Base-by-base conservation (phyloP, 345 rosid genomes). In the Barbarea vulgaris region DNA sequence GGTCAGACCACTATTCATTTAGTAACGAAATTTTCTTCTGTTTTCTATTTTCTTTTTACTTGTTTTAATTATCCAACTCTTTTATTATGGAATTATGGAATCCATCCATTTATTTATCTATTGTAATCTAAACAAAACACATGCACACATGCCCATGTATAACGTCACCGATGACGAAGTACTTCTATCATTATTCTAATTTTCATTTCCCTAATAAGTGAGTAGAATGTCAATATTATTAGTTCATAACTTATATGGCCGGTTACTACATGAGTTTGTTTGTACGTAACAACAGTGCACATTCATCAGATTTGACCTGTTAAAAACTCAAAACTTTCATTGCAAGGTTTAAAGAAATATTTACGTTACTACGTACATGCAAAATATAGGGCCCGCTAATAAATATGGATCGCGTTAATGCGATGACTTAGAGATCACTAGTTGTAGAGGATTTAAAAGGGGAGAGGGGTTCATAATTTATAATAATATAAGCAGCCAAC, bases 101-200 rank as follows among this genome's bases (percentile, higher is more conserved):
- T 7, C 14, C 28, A 10, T 21, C 31, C 17, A 25, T 61, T 66
- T 4, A 1, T 12, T 12, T 6, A 21, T 25, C 10, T 31, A 6
- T 52, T 46, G 57, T 24, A 13, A 12, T 47, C 9, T 74, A 17
- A 34, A 36, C 33, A 27, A 27, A 55, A 74, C 7, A 48, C 60
- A 27, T 36, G 44, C 56, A 69, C 74, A 48, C 27, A 68, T 75
- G 25, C 14, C 33, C 64, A 24, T 31, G 39, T 30, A 50, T 58
- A 28, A 42, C 41, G 70, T 76, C 75, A 69, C 30, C 58, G 17
- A 22, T 76, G 80, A 76, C 75, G 70, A 69, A 48, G 6, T 17
- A 39, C 17, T n/a, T 48, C 30, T n/a, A 18, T 31, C 3, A 1
- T 41, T 19, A 5, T 19, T 41, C 0, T 27, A 33, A 0, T 17